Evolutionary conservation across 2,329 filamentous ascomycete species (phyloP).

Genomic region (Fusarium pseudoanthophilum): DNA sequence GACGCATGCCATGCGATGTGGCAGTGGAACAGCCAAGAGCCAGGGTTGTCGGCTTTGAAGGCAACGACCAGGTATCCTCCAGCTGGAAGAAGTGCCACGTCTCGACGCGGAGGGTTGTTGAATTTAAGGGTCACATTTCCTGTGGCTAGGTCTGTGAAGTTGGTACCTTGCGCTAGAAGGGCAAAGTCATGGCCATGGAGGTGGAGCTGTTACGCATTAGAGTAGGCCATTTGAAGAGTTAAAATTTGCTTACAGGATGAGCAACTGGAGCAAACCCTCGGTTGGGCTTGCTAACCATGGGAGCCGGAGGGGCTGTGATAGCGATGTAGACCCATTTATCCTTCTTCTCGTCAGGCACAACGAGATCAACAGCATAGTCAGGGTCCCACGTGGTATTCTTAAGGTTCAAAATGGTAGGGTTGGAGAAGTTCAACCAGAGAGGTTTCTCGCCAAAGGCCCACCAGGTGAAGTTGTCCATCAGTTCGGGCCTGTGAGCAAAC

Average conservation of each 20-base stretch:
- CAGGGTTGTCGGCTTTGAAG: slow-evolving; percentile 15
- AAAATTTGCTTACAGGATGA: slow-evolving; percentile 6
- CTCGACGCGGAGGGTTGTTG: slow-evolving; percentile 22
- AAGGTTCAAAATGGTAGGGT: slow-evolving; percentile 18
- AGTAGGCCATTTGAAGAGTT: fast-evolving
- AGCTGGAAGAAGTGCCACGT: slow-evolving; percentile 14
- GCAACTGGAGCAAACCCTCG: slow-evolving; percentile 3
- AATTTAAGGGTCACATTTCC: slow-evolving; percentile 7
- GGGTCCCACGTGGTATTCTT: slow-evolving; percentile 10
- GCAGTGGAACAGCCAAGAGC: slow-evolving; percentile 25
- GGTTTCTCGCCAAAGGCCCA: slow-evolving; percentile 18
- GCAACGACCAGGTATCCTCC: slow-evolving; percentile 21
- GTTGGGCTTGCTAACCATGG: background rate
- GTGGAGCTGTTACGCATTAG: background rate
- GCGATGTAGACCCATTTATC: slow-evolving; percentile 25
- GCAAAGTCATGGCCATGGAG: slow-evolving; percentile 29
- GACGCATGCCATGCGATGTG: slow-evolving; percentile 26
- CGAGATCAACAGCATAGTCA: slow-evolving; percentile 22
- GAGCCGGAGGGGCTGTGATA: slow-evolving; percentile 10
- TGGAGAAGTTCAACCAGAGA: slow-evolving; percentile 27
- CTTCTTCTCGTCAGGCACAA: background rate
- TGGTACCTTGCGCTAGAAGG: slow-evolving; percentile 14
- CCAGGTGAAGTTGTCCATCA: background rate
- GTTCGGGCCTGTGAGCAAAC: background rate
- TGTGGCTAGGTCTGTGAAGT: background rate